A percentile compares a stretch with the other conserved stretches of the same genome.
These are phyloP conservation scores for Metschnikowia gruessii DNA, from an alignment of 805 yeast genomes.

Conservation along the genomic window DNA sequence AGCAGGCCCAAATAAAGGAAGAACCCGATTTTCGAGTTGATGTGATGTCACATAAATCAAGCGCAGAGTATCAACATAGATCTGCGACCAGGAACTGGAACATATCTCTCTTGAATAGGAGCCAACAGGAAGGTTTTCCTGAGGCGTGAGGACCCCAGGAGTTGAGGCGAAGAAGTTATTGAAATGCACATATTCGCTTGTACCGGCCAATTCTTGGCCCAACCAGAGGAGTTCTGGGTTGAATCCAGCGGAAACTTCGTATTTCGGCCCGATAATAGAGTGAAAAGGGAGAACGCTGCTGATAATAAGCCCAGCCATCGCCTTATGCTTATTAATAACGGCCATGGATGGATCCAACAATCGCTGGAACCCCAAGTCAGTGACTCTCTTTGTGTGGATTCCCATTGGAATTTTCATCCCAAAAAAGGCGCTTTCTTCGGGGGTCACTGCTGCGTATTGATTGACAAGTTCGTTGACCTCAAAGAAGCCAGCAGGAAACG, in stretches of 20 bases:
- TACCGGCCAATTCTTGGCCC: conserved; percentile 34
- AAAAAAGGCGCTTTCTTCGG: conserved; percentile 22
- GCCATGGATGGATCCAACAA: conserved; percentile 30
- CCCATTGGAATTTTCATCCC: conserved; percentile 10
- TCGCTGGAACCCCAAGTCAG: conserved; percentile 22
- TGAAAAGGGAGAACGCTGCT: conserved; percentile 26
- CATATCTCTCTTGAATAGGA: conserved; percentile 32
- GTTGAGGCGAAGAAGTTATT: conserved; percentile 27
- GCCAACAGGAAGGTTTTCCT: conserved; percentile 21
- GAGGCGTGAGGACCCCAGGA: conserved; percentile 33
- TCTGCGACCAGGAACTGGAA: conserved; percentile 39
- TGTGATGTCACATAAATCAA: conserved; percentile 33
- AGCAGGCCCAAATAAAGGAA: conserved; percentile 18
- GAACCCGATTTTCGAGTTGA: conserved; percentile 33
- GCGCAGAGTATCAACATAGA: conserved; percentile 24
- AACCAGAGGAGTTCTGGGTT: conserved; percentile 33
- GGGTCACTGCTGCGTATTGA: conserved; percentile 20
- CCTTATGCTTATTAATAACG: conserved; percentile 27
- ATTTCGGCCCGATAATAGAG: conserved; percentile 22
- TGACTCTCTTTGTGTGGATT: conserved; percentile 17
- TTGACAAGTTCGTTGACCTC: conserved; percentile 28
- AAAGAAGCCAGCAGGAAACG: conserved; percentile 28
- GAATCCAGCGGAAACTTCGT: conserved; percentile 10
- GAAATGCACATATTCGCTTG: conserved; percentile 21
- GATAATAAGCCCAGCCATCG: conserved; percentile 28